phyloP scores from a whole-genome alignment of 2,329 filamentous ascomycete genomes.

The Chaetomium strumarium region DNA sequence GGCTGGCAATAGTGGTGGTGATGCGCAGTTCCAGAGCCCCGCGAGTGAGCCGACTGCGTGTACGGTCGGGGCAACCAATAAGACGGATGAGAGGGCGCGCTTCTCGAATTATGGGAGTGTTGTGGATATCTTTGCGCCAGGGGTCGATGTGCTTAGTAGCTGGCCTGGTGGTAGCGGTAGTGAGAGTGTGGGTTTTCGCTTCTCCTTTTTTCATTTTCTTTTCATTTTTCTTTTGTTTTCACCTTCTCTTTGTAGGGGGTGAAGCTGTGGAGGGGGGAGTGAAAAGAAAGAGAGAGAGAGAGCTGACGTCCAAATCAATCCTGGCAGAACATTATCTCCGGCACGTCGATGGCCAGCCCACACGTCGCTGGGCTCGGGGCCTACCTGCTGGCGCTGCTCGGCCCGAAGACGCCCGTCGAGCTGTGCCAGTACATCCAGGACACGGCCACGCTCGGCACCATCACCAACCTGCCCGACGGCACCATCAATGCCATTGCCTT shows the following conservation, averaged over 20 bases:
- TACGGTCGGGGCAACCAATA: slow-evolving; percentile 46
- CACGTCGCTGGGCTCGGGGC: slow-evolving; percentile 32
- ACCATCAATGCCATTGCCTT: slow-evolving; percentile 49
- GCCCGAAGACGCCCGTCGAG: slow-evolving; percentile 35
- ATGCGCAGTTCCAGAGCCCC: slow-evolving; percentile 41
- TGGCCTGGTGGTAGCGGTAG: slow-evolving; percentile 35
- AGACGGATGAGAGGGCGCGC: slow-evolving; percentile 30
- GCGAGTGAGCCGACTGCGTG: slow-evolving; percentile 43
- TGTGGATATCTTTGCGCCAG: slow-evolving; percentile 49
- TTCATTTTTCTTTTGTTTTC: not conserved
- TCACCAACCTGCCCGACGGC: slow-evolving; percentile 35
- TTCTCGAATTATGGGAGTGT: slow-evolving; percentile 48
- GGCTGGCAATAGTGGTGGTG: slow-evolving; percentile 43
- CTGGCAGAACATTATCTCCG: slow-evolving; percentile 36
- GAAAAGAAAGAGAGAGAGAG: no score
- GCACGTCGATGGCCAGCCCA: slow-evolving; percentile 38
- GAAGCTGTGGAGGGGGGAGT: no score
- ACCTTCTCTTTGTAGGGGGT: not conserved
- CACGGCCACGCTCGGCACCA: slow-evolving; percentile 37
- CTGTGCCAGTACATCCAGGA: slow-evolving; percentile 42
- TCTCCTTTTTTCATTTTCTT: not conserved
- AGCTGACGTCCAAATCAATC: not conserved
- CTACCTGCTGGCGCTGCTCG: slow-evolving; percentile 40
- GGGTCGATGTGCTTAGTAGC: slow-evolving; percentile 40
- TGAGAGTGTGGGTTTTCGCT: slow-evolving; percentile 18